Base-by-base conservation (phyloP, 78 protist genomes). In the Isochrysis galbana region DNA sequence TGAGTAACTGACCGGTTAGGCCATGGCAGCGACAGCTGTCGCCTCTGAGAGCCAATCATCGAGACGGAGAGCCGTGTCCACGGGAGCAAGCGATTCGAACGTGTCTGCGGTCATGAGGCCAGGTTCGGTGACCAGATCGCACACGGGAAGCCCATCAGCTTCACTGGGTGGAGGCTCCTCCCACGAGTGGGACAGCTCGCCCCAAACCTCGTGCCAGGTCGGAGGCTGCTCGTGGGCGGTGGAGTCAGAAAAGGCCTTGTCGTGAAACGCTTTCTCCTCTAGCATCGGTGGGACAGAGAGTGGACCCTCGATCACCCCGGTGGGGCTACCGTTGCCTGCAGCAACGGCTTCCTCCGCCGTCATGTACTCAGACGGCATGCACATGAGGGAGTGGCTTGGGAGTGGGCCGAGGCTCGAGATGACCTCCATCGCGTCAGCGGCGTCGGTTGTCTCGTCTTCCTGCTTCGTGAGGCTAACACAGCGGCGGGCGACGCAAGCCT, bases 401-500 rank as follows among this genome's bases (percentile, higher is more conserved):
- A 32, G 7, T 2, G 23, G 23, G 2, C 29, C 74, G 29, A 32
- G 74, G 36, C 7, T 3, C n/a, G 23, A 11, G 5, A 61, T 51
- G 29, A 14, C 29, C 61, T 7, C 61, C 14, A 14, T 7, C 61
- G 61, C 61, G 61, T 7, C 61, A 51, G 61, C 61, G 61, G 61
- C 61, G 61, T 51, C 61, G 61, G 61, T 14, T 19, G 61, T 51
- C 4, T 61, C 74, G 74, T 61, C 74, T 10, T 61, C 74, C 4
- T 21, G 10, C 74, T 61, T 61, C 36, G n/a, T 21, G n/a, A 61
- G 74, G 74, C 26, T 61, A 41, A 72, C 11, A 41, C 82, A 72
- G 42, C 82, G 82, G 36, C 82, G 82, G 14, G 41, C 82, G 82
- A 72, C 82, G 41, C 82, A 72, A 3, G 82, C 82, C 17, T 72